A percentile compares a stretch with the other conserved stretches of the same genome.
Evolutionary conservation across 371 early-diverging fungal genomes (phyloP).

Genomic region (Rhizopus delemar): DNA sequence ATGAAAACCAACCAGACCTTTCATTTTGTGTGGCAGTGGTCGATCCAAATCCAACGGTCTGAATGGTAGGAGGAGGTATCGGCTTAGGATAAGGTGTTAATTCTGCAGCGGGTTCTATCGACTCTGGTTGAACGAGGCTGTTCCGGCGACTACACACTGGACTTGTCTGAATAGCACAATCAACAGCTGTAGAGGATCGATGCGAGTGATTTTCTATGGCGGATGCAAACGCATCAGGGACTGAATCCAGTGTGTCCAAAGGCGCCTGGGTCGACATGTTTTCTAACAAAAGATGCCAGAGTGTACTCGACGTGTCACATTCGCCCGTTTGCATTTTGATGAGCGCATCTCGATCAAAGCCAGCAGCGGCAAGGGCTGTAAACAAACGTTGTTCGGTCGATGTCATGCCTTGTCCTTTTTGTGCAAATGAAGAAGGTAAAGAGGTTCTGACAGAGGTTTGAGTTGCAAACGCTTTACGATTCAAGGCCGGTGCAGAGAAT

Average conservation of each 20-base stretch:
- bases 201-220: slow-evolving; percentile 11
- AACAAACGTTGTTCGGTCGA: slow-evolving; percentile 55
- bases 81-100: slow-evolving; percentile 25
- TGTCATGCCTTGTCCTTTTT: slow-evolving; percentile 24
- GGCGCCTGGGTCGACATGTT: slow-evolving; percentile 20
- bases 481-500: slow-evolving; percentile 39
- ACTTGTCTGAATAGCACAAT: slow-evolving; percentile 17
- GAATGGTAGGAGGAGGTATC: slow-evolving; percentile 9
- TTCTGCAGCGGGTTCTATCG: not conserved
- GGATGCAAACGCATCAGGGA: slow-evolving; percentile 28
- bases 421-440: slow-evolving; percentile 15
- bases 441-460: slow-evolving; percentile 24
- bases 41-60: slow-evolving; percentile 1
- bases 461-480: slow-evolving; percentile 22
- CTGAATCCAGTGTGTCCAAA: not conserved
- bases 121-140: not conserved
- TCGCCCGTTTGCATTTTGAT: slow-evolving; percentile 65
- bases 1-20: slow-evolving; percentile 8
- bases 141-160: not conserved
- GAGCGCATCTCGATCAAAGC: slow-evolving; percentile 68
- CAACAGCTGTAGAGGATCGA: slow-evolving; percentile 3
- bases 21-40: slow-evolving; percentile 2
- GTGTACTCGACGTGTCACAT: slow-evolving; percentile 68
- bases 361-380: slow-evolving; percentile 56
- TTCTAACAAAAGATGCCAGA: slow-evolving; percentile 74